Conservation (phyloP, 2,329 filamentous ascomycete genomes). For the Coleophoma crateriformis region DNA sequence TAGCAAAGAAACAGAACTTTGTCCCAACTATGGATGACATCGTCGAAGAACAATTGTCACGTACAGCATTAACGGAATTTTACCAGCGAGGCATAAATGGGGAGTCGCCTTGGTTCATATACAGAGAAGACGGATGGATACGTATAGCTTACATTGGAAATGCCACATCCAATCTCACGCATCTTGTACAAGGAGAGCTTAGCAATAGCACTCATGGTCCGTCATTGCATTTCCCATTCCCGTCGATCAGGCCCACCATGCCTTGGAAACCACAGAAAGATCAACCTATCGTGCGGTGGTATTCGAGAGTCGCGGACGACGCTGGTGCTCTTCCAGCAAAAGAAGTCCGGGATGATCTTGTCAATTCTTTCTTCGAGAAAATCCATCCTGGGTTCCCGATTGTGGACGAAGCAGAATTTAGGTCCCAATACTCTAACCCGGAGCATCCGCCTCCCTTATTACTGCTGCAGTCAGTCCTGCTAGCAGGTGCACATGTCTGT, state of each 20-base stretch:
- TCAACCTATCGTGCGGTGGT: conserved; percentile 3
- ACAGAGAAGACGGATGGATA: conserved; percentile 7
- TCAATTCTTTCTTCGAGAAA: conserved; percentile 17
- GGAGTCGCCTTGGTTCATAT: conserved; percentile 8
- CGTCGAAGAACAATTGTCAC: conserved; percentile 5
- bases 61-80: conserved; percentile 11
- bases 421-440: conserved; percentile 4
- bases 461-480: conserved; percentile 23
- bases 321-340: conserved; percentile 9
- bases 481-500: conserved; percentile 21
- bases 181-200: conserved; percentile 10
- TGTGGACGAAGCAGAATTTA: conserved; percentile 16
- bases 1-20: neutral
- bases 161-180: conserved; percentile 5
- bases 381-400: conserved; percentile 19
- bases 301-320: conserved; percentile 7
- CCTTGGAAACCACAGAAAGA: conserved; percentile 15
- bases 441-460: conserved; percentile 20
- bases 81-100: conserved; percentile 9
- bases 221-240: conserved; percentile 12
- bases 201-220: conserved; percentile 5
- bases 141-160: conserved; percentile 15
- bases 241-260: conserved; percentile 10
- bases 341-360: conserved; percentile 20
- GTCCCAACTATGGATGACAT: conserved; percentile 1